phyloP scores from a whole-genome alignment of 805 yeast species.

The Pichia gijzeniarum region DNA sequence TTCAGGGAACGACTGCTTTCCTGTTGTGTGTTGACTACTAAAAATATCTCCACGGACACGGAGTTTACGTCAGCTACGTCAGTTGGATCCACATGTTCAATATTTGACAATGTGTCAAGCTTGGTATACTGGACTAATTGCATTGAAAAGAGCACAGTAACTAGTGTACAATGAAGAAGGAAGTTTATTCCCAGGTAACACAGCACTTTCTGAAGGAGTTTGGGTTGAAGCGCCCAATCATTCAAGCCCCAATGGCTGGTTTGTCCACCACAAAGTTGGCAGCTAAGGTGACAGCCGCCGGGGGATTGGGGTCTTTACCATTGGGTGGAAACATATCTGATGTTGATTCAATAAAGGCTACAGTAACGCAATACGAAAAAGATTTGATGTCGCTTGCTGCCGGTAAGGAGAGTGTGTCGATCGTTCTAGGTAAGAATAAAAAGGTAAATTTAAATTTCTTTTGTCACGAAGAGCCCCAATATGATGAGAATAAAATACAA shows the following conservation, averaged over 20 bases:
- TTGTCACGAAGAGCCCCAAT: background rate
- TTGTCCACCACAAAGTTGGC: background rate
- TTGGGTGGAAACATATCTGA: background rate
- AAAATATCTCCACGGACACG: too few species aligned
- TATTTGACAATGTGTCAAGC: too few species aligned
- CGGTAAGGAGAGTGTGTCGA: background rate
- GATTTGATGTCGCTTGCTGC: background rate
- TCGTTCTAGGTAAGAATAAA: background rate
- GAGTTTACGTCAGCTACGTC: too few species aligned
- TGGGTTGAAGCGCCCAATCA: background rate
- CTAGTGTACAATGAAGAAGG: too few species aligned
- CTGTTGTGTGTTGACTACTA: too few species aligned
- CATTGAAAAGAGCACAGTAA: too few species aligned
- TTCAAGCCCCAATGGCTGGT: conserved; percentile 4
- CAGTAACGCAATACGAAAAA: background rate
- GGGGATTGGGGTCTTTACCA: conserved; percentile 1
- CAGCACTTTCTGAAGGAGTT: background rate
- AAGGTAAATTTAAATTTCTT: background rate
- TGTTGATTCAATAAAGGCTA: background rate
- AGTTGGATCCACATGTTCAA: too few species aligned
- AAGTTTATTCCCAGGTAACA: background rate
- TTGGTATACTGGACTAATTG: too few species aligned
- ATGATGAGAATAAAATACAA: background rate
- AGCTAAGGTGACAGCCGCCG: background rate
- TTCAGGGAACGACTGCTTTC: too few species aligned